phyloP scores from a whole-genome alignment of 2,329 filamentous ascomycete species.

The Alternaria sp. region DNA sequence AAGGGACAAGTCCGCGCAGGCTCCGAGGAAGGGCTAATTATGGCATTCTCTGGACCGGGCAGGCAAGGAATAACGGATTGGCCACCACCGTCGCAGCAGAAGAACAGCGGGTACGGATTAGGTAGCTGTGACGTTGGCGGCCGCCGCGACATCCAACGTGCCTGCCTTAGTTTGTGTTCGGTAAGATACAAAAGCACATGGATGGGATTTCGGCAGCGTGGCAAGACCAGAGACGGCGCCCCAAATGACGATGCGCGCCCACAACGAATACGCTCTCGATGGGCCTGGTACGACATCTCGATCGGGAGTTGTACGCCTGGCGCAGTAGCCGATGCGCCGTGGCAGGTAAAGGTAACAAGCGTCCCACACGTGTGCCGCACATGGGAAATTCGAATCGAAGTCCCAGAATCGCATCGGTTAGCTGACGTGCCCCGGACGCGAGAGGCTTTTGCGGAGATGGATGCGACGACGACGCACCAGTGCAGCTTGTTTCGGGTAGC shows the following conservation, averaged over 20 bases:
- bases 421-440: conserved; percentile 1
- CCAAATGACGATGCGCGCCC: neutral
- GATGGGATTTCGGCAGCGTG: conserved; percentile 13
- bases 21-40: conserved; percentile 32
- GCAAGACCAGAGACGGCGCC: conserved; percentile 8
- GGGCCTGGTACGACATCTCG: conserved; percentile 10
- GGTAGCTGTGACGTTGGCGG: conserved; percentile 25
- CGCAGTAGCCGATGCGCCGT: conserved; percentile 10
- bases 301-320: neutral
- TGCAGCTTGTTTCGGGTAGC: conserved; percentile 7
- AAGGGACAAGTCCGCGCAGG: conserved; percentile 22
- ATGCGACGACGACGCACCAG: conserved; percentile 7
- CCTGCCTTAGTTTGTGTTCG: conserved; percentile 9
- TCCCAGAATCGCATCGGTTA: conserved; percentile 13
- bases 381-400: conserved; percentile 21
- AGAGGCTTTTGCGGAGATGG: conserved; percentile 11
- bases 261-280: conserved; percentile 11
- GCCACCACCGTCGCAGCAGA: conserved; percentile 18
- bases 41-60: conserved; percentile 26
- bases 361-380: conserved; percentile 1
- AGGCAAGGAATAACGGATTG: conserved; percentile 16
- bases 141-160: conserved; percentile 18
- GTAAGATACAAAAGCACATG: conserved; percentile 14
- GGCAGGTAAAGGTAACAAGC: neutral
- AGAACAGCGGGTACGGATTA: conserved; percentile 10